These are phyloP conservation scores for Cryptosporidium xiaoi DNA, from an alignment of 169 alveolate species.

Conservation along the genomic window DNA sequence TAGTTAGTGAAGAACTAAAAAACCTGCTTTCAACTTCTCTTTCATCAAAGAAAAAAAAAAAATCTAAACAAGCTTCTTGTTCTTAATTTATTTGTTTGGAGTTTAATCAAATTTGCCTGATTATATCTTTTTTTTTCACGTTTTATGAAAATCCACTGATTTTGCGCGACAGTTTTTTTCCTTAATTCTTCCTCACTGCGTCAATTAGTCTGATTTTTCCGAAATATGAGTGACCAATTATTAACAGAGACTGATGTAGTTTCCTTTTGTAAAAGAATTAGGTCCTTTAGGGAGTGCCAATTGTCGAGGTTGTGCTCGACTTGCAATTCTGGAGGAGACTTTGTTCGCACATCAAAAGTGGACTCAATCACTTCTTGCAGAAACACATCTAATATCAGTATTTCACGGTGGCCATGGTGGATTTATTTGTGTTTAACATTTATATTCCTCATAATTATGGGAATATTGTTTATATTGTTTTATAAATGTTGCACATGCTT, in stretches of 20 bases:
- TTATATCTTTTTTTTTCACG: not conserved
- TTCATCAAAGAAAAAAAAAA: slow-evolving; percentile 40
- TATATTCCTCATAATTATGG: slow-evolving; percentile 20
- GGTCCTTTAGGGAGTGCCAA: slow-evolving; percentile 57
- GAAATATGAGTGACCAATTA: not conserved
- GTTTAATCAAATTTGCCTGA: not conserved
- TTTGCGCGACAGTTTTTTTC: too few species aligned
- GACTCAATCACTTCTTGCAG: slow-evolving; percentile 56
- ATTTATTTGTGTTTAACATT: slow-evolving; percentile 31
- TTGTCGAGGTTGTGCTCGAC: slow-evolving; percentile 56
- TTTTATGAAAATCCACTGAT: too few species aligned
- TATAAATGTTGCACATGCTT: slow-evolving; percentile 69
- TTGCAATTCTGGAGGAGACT: slow-evolving; percentile 10
- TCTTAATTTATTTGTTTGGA: not conserved
- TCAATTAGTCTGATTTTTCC: not conserved
- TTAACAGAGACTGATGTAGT: slow-evolving; percentile 28
- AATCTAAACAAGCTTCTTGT: slow-evolving; percentile 3
- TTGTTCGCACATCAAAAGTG: slow-evolving; percentile 62
- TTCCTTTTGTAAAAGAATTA: slow-evolving; percentile 15
- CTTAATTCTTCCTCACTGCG: not conserved
- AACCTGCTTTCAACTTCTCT: slow-evolving; percentile 27
- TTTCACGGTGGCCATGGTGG: slow-evolving; percentile 73
- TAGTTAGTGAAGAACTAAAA: slow-evolving; percentile 31
- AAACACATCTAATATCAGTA: slow-evolving; percentile 34
- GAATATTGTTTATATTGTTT: slow-evolving; percentile 13